Conservation (phyloP, 148 eudicot genomes). For the Simmondsia chinensis region DNA sequence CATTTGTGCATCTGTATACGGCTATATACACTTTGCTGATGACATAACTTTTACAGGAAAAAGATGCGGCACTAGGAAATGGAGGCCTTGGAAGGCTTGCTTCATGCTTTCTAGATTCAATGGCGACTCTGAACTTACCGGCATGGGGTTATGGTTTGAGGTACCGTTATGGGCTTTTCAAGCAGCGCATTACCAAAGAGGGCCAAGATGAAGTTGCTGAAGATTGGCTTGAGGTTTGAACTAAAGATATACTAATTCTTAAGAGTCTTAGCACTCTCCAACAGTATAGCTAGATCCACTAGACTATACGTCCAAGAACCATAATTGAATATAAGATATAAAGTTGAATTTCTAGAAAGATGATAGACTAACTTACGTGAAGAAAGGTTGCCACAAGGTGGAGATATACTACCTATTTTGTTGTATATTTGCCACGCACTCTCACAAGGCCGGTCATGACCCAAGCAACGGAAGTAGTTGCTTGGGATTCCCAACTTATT, state of each 20-base stretch:
- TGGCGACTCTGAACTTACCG: constrained; percentile 94
- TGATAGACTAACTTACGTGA: too few species aligned
- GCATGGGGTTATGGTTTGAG: constrained; percentile 99
- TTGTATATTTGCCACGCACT: too few species aligned
- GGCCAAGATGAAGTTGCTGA: constrained; percentile 91
- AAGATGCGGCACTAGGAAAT: constrained; percentile 99
- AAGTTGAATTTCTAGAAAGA: too few species aligned
- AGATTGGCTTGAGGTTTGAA: constrained; percentile 88
- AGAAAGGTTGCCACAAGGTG: too few species aligned
- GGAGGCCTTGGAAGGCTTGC: constrained; percentile 99
- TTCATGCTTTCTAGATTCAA: constrained; percentile 92
- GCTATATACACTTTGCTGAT: background rate
- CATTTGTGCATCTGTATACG: background rate
- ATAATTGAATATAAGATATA: too few species aligned
- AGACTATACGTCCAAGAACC: too few species aligned
- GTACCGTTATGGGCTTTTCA: constrained; percentile 91
- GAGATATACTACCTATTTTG: too few species aligned
- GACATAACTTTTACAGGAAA: constrained; percentile 46
- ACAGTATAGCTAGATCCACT: too few species aligned
- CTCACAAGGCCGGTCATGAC: too few species aligned
- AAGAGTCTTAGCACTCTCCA: too few species aligned
- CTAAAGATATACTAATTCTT: background rate
- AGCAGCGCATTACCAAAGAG: constrained; percentile 73
- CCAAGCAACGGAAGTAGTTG: too few species aligned
- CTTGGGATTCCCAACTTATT: too few species aligned